phyloP scores from a whole-genome alignment of 2,329 filamentous ascomycete species.

The Parastagonospora nodorum region DNA sequence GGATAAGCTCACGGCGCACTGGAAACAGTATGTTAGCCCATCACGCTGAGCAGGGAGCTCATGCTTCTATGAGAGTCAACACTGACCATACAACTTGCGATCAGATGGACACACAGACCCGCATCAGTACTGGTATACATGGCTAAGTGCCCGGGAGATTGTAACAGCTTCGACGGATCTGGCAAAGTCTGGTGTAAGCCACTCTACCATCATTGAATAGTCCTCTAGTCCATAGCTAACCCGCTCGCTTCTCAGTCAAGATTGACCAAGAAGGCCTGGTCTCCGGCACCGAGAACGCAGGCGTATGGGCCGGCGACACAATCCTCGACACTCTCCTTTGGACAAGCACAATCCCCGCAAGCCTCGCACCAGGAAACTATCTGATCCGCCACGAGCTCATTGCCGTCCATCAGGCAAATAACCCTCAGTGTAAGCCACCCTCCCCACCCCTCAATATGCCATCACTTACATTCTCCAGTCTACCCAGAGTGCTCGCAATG shows the following conservation, averaged over 20 bases:
- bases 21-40: constrained; percentile 54
- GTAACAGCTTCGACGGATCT: constrained; percentile 56
- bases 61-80: no score
- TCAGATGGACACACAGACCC: constrained; percentile 57
- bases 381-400: constrained; percentile 63
- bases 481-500: constrained; percentile 64
- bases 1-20: constrained; percentile 55
- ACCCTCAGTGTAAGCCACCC: constrained; percentile 50
- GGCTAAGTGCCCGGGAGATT: constrained; percentile 55
- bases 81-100: not conserved
- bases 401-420: constrained; percentile 60
- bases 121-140: constrained; percentile 62
- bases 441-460: not conserved
- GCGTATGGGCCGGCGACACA: constrained; percentile 56
- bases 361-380: constrained; percentile 57
- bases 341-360: constrained; percentile 58
- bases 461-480: constrained; percentile 45
- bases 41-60: no score
- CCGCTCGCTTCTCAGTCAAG: constrained; percentile 49
- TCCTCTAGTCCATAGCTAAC: constrained; percentile 22
- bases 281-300: constrained; percentile 51
- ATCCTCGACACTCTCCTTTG: constrained; percentile 55
- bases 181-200: constrained; percentile 53
- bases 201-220: not conserved
- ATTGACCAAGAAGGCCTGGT: constrained; percentile 60